Conservation (phyloP, 192 early-diverging fungal genomes). For the Coemansia sp. region DNA sequence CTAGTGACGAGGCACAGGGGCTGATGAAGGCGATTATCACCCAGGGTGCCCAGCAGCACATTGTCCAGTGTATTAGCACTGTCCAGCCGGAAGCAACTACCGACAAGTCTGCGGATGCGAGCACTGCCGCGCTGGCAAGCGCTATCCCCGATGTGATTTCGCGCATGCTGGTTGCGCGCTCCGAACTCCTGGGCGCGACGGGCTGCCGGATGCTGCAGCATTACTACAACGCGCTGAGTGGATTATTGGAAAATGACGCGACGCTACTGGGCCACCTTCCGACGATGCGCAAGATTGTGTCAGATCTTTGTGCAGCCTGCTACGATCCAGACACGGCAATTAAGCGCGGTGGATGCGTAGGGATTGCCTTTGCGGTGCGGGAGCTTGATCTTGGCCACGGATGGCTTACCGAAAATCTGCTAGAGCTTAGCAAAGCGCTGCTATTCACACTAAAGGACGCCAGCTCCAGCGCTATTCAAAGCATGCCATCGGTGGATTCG, state of each 20-base stretch:
- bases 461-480: conserved; percentile 20
- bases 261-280: conserved; percentile 38
- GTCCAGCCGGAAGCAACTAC: conserved; percentile 2
- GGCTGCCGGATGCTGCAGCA: conserved; percentile 24
- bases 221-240: conserved; percentile 23
- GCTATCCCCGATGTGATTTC: conserved; percentile 35
- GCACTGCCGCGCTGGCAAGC: conserved; percentile 12
- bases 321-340: conserved; percentile 84
- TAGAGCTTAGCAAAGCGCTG: conserved; percentile 90
- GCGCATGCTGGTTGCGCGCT: conserved; percentile 30
- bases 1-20: conserved; percentile 15
- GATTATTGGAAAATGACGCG: conserved; percentile 7
- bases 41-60: conserved; percentile 32
- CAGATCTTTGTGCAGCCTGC: conserved; percentile 84
- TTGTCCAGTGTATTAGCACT: conserved; percentile 23
- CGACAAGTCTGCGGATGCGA: not conserved
- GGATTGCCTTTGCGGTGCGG: conserved; percentile 78
- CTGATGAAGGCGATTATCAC: conserved; percentile 23
- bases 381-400: conserved; percentile 77
- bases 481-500: conserved; percentile 17
- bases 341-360: conserved; percentile 86
- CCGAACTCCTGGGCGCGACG: conserved; percentile 11
- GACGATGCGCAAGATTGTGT: conserved; percentile 59
- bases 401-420: conserved; percentile 92
- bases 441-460: conserved; percentile 93